Base-by-base conservation (phyloP, 1,139 yeast species). In the Fermentozyma sake region DNA sequence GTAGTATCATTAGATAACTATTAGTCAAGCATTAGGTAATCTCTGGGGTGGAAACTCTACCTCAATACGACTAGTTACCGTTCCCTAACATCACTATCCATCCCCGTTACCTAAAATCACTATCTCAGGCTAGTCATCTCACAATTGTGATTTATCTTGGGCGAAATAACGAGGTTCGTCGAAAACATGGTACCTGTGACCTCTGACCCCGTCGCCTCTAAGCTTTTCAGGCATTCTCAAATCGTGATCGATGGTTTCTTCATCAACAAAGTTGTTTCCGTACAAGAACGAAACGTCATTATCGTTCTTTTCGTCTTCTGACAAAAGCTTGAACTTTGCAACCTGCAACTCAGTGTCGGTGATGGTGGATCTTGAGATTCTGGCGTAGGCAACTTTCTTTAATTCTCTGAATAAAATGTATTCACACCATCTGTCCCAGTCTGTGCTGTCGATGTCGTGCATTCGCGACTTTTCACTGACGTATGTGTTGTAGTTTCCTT, bases 361-460 rank as follows among this genome's bases (percentile, higher is more conserved):
- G 41, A 91, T 89, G 2, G 96, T 80, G 6, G 94, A 85, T 50
- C 98, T 74, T 25, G 95, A 80, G 22, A 91, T 82, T 54, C 98
- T 77, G 2, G 97, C 97, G 52, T 91, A 91, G 2, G 95, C 97
- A 2, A 84, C 77, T 55, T 96, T 82, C 54, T 77, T 81, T 57
- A 91, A 63, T 35, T 82, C 80, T 54, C 91, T 83, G 71, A 82
- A 91, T 41, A 91, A 62, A 38, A 91, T 87, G 58, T 91, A 91
- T 59, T 91, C 95, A 61, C 98, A 91, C 98, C 98, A 91, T 61
- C 98, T 76, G 52, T 91, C 98, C 82, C 93, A 85, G 53, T 91
- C 98, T 7, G 82, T 68, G 28, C 89, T 80, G 52, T 91, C 98
- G 41, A 91, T 87, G 54, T 91, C 98, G 44, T 79, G 76, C 91